These are phyloP conservation scores for Cryptococcus neoformans DNA, from an alignment of 1,284 basidiomycete species.

Conservation along the genomic window DNA sequence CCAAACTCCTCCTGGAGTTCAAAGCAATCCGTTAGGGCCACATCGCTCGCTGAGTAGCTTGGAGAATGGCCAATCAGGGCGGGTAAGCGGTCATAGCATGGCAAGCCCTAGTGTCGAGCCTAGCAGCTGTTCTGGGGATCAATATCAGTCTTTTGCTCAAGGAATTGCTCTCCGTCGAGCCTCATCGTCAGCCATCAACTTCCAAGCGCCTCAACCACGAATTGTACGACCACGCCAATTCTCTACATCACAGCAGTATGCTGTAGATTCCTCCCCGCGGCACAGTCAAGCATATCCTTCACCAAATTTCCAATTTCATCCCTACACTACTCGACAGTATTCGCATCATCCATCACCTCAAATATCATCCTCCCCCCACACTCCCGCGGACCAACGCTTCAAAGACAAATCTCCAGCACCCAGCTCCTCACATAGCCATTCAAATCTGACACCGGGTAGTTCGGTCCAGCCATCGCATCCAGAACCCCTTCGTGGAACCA, in stretches of 20 bases:
- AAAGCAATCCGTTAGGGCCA: neutral
- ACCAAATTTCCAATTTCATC: neutral
- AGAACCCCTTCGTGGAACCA: too few species aligned
- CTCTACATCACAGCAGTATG: slow-evolving; percentile 5
- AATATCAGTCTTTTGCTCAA: slow-evolving; percentile 22
- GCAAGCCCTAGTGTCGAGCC: neutral
- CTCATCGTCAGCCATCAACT: slow-evolving; percentile 11
- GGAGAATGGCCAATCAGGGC: neutral
- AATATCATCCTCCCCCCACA: slow-evolving; percentile 1
- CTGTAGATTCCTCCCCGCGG: slow-evolving; percentile 1
- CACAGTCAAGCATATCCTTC: slow-evolving; percentile 8
- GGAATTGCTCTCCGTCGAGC: slow-evolving; percentile 18
- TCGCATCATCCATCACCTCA: slow-evolving; percentile 8
- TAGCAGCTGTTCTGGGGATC: slow-evolving; percentile 2
- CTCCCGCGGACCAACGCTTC: neutral
- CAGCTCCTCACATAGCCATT: neutral
- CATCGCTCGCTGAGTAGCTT: neutral
- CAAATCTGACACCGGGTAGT: too few species aligned
- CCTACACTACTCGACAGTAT: neutral
- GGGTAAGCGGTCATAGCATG: slow-evolving; percentile 3
- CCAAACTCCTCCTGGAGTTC: slow-evolving; percentile 28
- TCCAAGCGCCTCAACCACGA: slow-evolving; percentile 17
- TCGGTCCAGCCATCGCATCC: too few species aligned
- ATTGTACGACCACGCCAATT: slow-evolving; percentile 1
- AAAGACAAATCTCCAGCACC: neutral